A percentile compares a stretch with the other conserved stretches of the same genome.
phyloP scores from a whole-genome alignment of 495 filamentous ascomycete species.

The Lentithecium fluviatile region DNA sequence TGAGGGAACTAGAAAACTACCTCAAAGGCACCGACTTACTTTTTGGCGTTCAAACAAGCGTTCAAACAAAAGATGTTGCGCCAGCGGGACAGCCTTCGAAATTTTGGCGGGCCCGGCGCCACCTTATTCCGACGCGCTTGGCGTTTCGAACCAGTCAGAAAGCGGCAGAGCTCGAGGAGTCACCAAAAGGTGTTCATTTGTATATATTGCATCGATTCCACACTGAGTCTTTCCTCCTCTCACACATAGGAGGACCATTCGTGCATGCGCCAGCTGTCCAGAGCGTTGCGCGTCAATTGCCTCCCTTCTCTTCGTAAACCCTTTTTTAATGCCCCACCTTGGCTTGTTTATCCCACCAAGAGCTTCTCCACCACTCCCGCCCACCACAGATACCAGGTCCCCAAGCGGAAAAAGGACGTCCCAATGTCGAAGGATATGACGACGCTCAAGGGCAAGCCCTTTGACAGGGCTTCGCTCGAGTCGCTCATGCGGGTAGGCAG shows the following conservation, averaged over 20 bases:
- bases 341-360: conserved; percentile 19
- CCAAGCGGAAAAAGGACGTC: conserved; percentile 25
- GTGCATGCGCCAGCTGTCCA: conserved; percentile 30
- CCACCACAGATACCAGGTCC: conserved; percentile 17
- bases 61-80: no score
- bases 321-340: conserved; percentile 27
- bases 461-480: conserved; percentile 78
- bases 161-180: conserved; percentile 1
- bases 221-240: conserved; percentile 5
- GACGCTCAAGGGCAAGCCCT: conserved; percentile 83
- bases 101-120: background rate
- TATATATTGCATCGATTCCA: conserved; percentile 21
- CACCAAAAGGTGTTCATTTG: conserved; percentile 1
- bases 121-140: conserved; percentile 1
- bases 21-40: no score
- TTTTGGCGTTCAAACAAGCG: no score
- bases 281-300: conserved; percentile 31
- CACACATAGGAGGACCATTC: conserved; percentile 8
- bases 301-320: conserved; percentile 16
- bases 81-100: background rate
- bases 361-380: conserved; percentile 26
- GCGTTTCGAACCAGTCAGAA: conserved; percentile 1
- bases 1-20: no score
- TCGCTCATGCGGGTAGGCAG: conserved; percentile 76
- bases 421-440: conserved; percentile 47